A percentile compares a stretch with the other conserved stretches of the same genome.
phyloP scores from a whole-genome alignment of 1,284 basidiomycete species.

The Veloporphyrellus conicus region DNA sequence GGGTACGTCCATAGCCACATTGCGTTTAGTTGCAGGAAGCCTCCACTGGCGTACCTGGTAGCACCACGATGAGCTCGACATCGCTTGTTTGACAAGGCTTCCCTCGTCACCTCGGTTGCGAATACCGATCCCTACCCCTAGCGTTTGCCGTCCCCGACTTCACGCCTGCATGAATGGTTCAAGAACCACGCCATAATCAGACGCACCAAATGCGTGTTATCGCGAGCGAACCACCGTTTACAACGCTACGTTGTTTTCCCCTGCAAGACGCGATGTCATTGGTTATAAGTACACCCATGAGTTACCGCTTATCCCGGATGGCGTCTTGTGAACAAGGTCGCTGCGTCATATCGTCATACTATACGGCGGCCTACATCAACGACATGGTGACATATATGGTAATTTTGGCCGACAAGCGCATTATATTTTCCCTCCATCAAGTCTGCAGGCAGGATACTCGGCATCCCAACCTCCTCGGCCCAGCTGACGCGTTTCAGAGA shows the following conservation, averaged over 20 bases:
- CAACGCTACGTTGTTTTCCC: too few relatives aligned
- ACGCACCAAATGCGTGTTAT: neutral
- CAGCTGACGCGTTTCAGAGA: neutral
- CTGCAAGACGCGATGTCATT: too few relatives aligned
- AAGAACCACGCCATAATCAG: neutral
- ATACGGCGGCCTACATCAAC: neutral
- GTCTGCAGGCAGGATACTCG: neutral
- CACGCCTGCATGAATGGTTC: neutral
- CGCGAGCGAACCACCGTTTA: too few relatives aligned
- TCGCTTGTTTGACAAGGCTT: neutral
- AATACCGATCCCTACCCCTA: neutral
- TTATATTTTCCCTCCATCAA: neutral
- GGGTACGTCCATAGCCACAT: neutral
- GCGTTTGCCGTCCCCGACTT: neutral
- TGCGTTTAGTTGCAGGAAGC: neutral
- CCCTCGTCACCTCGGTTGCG: neutral
- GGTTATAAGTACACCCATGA: too few relatives aligned
- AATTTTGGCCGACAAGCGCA: neutral
- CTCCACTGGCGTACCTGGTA: constrained; percentile 2
- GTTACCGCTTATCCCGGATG: neutral
- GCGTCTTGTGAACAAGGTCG: neutral
- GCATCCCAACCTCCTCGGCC: neutral
- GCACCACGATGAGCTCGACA: neutral
- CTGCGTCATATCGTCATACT: neutral
- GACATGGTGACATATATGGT: neutral